Evolutionary conservation across 495 filamentous ascomycete genomes (phyloP).

Genomic region (Massariosphaeria phaeospora): DNA sequence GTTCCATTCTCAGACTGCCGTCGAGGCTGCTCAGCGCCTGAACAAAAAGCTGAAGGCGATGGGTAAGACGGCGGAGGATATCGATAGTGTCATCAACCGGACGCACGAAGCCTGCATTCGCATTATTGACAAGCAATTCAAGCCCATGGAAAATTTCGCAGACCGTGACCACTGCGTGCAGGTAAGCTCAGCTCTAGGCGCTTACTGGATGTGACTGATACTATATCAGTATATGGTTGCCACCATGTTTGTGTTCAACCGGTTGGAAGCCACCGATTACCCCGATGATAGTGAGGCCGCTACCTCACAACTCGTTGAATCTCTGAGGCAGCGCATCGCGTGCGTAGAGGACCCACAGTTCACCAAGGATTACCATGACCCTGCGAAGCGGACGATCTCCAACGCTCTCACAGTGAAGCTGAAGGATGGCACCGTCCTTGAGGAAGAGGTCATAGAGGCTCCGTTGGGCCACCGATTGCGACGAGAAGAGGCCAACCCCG

Average conservation of each 20-base stretch:
- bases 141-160: constrained; percentile 98
- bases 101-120: constrained; percentile 97
- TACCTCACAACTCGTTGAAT: constrained; percentile 81
- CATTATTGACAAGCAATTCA: constrained; percentile 99
- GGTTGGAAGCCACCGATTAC: constrained; percentile 87
- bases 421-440: constrained; percentile 88
- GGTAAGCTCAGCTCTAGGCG: constrained; percentile 35
- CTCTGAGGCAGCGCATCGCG: constrained; percentile 81
- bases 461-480: constrained; percentile 88
- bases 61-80: constrained; percentile 91
- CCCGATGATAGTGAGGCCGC: constrained; percentile 86
- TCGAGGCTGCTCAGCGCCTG: constrained; percentile 86
- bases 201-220: constrained; percentile 10
- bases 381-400: constrained; percentile 85
- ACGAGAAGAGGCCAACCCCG: constrained; percentile 93
- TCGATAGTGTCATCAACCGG: constrained; percentile 85
- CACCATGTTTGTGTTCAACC: constrained; percentile 90
- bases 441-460: constrained; percentile 90
- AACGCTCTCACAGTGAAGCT: constrained; percentile 91
- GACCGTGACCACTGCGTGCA: constrained; percentile 99
- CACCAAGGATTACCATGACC: constrained; percentile 91
- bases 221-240: constrained; percentile 77
- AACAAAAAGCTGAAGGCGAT: constrained; percentile 71
- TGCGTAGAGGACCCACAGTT: constrained; percentile 95
- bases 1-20: constrained; percentile 98